Percentiles rank a stretch among this genome's conserved stretches.
phyloP scores from a whole-genome alignment of 306 rosid species.

The Fagus sylvatica region DNA sequence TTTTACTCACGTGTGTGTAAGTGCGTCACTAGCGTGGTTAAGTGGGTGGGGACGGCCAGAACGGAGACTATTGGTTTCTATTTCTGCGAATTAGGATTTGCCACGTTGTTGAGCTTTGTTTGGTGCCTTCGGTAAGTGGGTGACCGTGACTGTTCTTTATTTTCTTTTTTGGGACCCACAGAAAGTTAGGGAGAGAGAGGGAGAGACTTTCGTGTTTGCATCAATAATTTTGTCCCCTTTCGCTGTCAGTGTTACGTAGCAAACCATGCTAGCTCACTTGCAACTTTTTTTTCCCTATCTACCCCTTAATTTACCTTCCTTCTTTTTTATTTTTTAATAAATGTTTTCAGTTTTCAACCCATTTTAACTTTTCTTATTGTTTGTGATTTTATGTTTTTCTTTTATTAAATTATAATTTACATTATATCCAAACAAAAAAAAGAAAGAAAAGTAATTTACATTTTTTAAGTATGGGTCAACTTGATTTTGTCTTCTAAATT shows the following conservation, averaged over 20 bases:
- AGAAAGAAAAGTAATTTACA: no score
- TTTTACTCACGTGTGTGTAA: background rate
- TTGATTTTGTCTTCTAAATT: no score
- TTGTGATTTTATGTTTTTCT: no score
- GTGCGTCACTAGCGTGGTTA: background rate
- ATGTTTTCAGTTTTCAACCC: no score
- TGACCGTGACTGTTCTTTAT: slow-evolving; percentile 13
- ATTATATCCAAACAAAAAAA: no score
- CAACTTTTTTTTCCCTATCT: background rate
- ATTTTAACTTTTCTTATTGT: no score
- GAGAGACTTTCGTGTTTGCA: background rate
- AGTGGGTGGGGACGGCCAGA: background rate
- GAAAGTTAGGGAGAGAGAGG: no score
- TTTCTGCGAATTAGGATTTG: background rate
- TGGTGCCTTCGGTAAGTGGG: slow-evolving; percentile 12
- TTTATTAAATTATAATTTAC: no score
- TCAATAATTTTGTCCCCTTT: background rate
- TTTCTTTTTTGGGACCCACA: background rate
- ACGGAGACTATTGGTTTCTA: background rate
- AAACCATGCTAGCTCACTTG: background rate
- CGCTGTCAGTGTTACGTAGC: background rate
- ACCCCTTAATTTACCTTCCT: background rate
- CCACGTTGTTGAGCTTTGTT: slow-evolving; percentile 27
- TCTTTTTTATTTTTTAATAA: no score
- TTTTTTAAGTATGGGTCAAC: no score